Conservation (phyloP, 1,284 basidiomycete genomes). For the Papiliotrema laurentii region DNA sequence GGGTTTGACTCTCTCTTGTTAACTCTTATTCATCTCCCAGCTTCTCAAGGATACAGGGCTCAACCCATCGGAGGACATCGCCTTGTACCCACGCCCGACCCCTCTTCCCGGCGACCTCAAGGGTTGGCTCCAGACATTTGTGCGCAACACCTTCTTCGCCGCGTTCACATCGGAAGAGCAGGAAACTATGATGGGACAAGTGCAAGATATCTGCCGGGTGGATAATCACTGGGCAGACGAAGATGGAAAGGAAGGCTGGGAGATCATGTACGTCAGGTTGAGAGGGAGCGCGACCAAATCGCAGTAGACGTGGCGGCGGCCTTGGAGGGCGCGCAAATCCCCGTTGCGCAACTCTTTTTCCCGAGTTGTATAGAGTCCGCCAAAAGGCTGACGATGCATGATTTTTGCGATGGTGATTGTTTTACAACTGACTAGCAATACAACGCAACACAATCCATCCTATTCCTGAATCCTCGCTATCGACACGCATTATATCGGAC, state of each 20-base stretch:
- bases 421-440: no score
- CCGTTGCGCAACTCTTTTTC: no score
- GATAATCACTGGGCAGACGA: constrained; percentile 53
- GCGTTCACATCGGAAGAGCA: constrained; percentile 57
- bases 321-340: no score
- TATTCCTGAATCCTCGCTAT: no score
- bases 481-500: no score
- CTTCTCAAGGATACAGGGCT: constrained; percentile 59
- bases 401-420: no score
- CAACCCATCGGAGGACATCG: constrained; percentile 57
- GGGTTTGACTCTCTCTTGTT: constrained; percentile 14
- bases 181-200: constrained; percentile 60
- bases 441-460: no score
- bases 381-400: no score
- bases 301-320: no score
- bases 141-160: constrained; percentile 56
- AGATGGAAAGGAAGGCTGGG: constrained; percentile 56
- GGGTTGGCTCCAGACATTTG: constrained; percentile 70
- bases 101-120: constrained; percentile 59
- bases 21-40: background rate
- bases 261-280: constrained; percentile 66
- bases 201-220: constrained; percentile 56
- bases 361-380: no score
- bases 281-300: constrained; percentile 52
- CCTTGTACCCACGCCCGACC: constrained; percentile 64